Evolutionary conservation across 2,329 filamentous ascomycete species (phyloP).

Genomic region (Fusarium luffae): DNA sequence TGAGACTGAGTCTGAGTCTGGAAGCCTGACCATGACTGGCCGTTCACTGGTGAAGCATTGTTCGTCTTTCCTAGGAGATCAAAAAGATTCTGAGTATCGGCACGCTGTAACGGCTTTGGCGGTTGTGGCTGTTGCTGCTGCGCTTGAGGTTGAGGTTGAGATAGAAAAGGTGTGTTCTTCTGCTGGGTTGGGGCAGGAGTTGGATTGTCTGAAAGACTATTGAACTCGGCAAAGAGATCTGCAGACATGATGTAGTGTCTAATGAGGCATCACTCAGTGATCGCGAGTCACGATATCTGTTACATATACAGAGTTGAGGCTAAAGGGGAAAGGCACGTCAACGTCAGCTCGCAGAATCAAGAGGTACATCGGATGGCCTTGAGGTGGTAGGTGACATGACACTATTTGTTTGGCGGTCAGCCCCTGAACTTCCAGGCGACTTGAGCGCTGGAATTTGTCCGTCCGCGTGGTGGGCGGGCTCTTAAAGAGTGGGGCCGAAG

Average conservation of each 20-base stretch:
- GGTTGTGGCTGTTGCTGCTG: slow-evolving; percentile 12
- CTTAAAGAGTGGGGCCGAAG: slow-evolving; percentile 31
- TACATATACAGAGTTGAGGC: slow-evolving; percentile 1
- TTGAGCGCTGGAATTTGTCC: slow-evolving; percentile 7
- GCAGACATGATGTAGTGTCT: slow-evolving; percentile 64
- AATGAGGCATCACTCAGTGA: slow-evolving; percentile 27
- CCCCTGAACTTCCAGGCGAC: slow-evolving; percentile 24
- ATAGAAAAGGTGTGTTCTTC: slow-evolving; percentile 22
- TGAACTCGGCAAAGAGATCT: slow-evolving; percentile 73
- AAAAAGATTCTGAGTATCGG: slow-evolving; percentile 45
- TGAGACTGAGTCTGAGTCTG: slow-evolving; percentile 46
- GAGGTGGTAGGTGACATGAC: neutral
- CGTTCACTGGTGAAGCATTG: slow-evolving; percentile 22
- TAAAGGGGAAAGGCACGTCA: neutral
- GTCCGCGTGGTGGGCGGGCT: slow-evolving; percentile 2
- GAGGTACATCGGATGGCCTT: neutral
- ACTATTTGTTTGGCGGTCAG: slow-evolving; percentile 30
- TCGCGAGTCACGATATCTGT: slow-evolving; percentile 13
- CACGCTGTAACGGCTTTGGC: slow-evolving; percentile 21
- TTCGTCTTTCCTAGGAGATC: slow-evolving; percentile 37
- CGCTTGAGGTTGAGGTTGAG: slow-evolving; percentile 16
- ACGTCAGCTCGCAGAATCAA: neutral
- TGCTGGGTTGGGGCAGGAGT: slow-evolving; percentile 43
- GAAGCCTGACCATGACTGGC: slow-evolving; percentile 49
- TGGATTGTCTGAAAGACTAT: slow-evolving; percentile 57